These are phyloP conservation scores for Ambrosiella cleistominuta DNA, from an alignment of 2,329 filamentous ascomycete species.

Conservation along the genomic window DNA sequence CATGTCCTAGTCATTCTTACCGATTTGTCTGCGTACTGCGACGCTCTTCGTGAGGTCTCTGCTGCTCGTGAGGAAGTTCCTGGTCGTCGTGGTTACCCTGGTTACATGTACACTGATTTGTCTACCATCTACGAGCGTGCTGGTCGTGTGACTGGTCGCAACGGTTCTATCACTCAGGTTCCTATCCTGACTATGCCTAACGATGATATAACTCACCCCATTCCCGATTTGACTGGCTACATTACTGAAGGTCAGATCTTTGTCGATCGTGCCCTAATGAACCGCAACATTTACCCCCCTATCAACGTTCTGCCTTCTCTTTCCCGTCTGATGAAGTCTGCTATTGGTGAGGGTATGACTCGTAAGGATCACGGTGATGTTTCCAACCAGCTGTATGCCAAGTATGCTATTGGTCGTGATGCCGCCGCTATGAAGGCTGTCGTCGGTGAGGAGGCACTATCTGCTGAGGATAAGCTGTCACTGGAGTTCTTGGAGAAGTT, in stretches of 20 bases:
- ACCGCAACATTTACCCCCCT: slow-evolving; percentile 94
- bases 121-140: slow-evolving; percentile 99
- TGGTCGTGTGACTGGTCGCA: slow-evolving; percentile 88
- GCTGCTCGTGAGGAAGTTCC: slow-evolving; percentile 97
- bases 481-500: slow-evolving; percentile 98
- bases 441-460: slow-evolving; percentile 92
- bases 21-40: slow-evolving; percentile 94
- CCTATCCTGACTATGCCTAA: slow-evolving; percentile 99
- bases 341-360: slow-evolving; percentile 93
- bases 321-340: slow-evolving; percentile 99
- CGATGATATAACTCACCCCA: slow-evolving; percentile 98
- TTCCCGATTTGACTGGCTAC: slow-evolving; percentile 95
- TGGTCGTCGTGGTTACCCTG: slow-evolving; percentile 95
- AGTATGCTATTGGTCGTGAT: slow-evolving; percentile 97
- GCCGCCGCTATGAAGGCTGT: slow-evolving; percentile 98
- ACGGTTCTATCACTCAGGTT: slow-evolving; percentile 97
- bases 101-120: slow-evolving; percentile 99
- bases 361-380: slow-evolving; percentile 95
- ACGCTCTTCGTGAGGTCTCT: slow-evolving; percentile 95
- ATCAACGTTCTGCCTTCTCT: slow-evolving; percentile 97
- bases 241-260: slow-evolving; percentile 99
- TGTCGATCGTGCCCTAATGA: slow-evolving; percentile 80
- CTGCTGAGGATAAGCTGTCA: slow-evolving; percentile 89
- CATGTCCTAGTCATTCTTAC: slow-evolving; percentile 98
- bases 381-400: slow-evolving; percentile 98